These are phyloP conservation scores for Echinochloa phyllopogon DNA, from an alignment of 176 grass and related monocot genomes.

Conservation along the genomic window DNA sequence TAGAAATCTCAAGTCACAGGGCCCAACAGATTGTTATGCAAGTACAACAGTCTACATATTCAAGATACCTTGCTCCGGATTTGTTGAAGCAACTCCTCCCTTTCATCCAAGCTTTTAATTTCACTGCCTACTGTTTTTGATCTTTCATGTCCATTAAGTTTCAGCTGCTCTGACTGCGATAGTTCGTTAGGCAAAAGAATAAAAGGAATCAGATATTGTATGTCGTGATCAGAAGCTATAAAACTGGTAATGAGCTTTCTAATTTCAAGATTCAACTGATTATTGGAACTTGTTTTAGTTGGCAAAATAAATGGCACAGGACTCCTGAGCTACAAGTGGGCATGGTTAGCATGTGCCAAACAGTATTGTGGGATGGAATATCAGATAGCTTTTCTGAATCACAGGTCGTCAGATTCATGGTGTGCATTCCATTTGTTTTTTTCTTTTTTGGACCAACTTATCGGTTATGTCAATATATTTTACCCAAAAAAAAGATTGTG, in stretches of 20 bases:
- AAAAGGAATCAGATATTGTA: slow-evolving; percentile 21
- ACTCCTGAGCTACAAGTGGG: neutral
- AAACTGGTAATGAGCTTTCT: slow-evolving; percentile 22
- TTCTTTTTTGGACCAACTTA: neutral
- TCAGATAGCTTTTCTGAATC: neutral
- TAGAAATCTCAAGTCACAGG: slow-evolving; percentile 16
- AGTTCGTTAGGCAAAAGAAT: slow-evolving; percentile 32
- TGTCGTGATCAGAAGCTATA: slow-evolving; percentile 15
- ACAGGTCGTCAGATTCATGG: neutral
- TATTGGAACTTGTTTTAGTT: slow-evolving; percentile 13
- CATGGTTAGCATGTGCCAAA: neutral
- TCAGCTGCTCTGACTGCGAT: slow-evolving; percentile 64
- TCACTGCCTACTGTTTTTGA: slow-evolving; percentile 47
- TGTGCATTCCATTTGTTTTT: neutral
- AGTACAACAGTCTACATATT: slow-evolving; percentile 30
- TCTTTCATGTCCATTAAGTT: slow-evolving; percentile 68
- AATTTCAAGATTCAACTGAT: slow-evolving; percentile 40
- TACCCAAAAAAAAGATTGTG: neutral
- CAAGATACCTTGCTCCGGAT: slow-evolving; percentile 92
- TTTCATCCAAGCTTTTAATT: slow-evolving; percentile 68
- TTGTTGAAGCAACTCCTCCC: slow-evolving; percentile 88
- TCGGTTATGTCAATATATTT: slow-evolving; percentile 6
- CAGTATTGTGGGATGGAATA: neutral
- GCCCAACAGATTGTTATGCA: neutral
- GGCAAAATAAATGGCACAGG: slow-evolving; percentile 13